These are phyloP conservation scores for Eragrostis curvula DNA, from an alignment of 176 grass and related monocot species.

Conservation along the genomic window DNA sequence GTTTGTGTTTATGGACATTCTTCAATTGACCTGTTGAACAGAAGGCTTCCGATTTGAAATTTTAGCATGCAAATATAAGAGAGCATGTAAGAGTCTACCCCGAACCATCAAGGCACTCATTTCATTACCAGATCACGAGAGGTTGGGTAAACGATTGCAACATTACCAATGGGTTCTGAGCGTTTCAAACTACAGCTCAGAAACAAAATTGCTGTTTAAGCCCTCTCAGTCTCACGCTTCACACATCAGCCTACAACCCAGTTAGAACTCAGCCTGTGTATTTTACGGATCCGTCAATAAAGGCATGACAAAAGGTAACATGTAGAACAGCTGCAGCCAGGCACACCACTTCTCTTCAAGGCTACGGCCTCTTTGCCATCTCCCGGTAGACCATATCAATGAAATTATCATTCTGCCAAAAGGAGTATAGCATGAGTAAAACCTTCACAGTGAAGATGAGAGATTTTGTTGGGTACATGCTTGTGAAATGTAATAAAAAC, in stretches of 20 bases:
- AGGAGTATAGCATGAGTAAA: conserved; percentile 7
- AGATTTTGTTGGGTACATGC: neutral
- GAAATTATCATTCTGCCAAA: conserved; percentile 62
- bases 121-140: neutral
- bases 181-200: neutral
- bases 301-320: conserved; percentile 21
- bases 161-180: neutral
- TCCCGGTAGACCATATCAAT: conserved; percentile 65
- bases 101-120: neutral
- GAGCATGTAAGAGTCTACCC: neutral
- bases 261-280: conserved; percentile 23
- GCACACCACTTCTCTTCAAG: conserved; percentile 5
- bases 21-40: neutral
- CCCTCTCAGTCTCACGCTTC: neutral
- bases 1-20: no score
- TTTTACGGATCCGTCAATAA: neutral
- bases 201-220: neutral
- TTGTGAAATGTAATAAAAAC: neutral
- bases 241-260: neutral
- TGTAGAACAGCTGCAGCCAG: conserved; percentile 8
- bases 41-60: neutral
- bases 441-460: neutral
- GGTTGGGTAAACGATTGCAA: neutral
- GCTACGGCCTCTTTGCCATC: conserved; percentile 52
- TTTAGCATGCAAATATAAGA: neutral